Evolutionary conservation across 345 rosid genomes (phyloP), one percentile per base, ranked within the genome.

Genomic region (Salix brachista): DNA sequence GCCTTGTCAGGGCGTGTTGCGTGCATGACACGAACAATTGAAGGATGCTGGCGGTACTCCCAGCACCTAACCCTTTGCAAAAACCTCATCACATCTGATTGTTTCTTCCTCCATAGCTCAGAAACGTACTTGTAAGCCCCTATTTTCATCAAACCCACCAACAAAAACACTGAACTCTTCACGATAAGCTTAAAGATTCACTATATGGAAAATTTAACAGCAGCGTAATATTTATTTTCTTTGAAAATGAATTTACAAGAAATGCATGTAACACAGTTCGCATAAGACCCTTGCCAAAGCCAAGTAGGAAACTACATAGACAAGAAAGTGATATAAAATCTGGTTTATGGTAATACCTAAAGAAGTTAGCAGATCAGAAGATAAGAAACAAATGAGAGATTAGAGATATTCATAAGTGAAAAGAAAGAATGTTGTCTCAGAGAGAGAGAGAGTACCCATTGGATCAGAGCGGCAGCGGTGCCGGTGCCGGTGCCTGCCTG

Each of bases 31-130:
- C 99, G 90, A 8, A 94, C 98, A 75, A 96, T 96, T 0, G 99
- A 91, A 39, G 99, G 97, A 70, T 91, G 97, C 79, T 96, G 99
- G 1, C 99, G 86, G 77, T 96, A 96, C 81, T 96, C 99, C 99
- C 99, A 95, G 69, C 99, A 95, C 89, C 99, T 91, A 10, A 95
- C 97, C 87, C 99, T 90, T 91, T 90, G 98, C 79, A 96, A 62
- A 71, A 96, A 93, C 81, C 99, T 87, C 98, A 96, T 96, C 12
- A 96, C 99, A 88, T 96, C 99, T 52, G 99, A 96, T 72, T 93
- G 98, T 75, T 96, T 96, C 97, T 92, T 96, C 90, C 97, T 91
- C 98, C 98, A 95, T 91, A 95, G 89, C 91, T 93, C 99, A 58
- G 97, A 91, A 6, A 95, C 94, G 78, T 93, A 95, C 93, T 86